phyloP scores from a whole-genome alignment of 176 grass and related monocot species.

The Dendrocalamus sinicus region DNA sequence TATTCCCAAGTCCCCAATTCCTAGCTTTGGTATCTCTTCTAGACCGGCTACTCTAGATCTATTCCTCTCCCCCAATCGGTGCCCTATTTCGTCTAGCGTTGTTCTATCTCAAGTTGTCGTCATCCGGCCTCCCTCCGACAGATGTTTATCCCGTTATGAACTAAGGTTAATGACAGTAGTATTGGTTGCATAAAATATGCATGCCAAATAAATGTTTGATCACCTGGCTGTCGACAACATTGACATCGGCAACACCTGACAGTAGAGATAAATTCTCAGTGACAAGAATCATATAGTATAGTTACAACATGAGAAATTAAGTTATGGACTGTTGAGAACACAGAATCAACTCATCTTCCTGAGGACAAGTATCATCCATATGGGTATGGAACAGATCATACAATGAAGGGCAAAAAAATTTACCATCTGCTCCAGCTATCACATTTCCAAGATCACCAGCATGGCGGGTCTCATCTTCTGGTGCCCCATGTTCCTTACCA shows the following conservation, averaged over 20 bases:
- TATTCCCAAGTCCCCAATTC: too few relatives aligned
- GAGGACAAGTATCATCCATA: neutral
- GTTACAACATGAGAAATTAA: neutral
- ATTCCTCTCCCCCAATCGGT: too few relatives aligned
- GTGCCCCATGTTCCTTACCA: slow-evolving; percentile 80
- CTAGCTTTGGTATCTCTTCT: too few relatives aligned
- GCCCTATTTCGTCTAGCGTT: too few relatives aligned
- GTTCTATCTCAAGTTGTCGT: too few relatives aligned
- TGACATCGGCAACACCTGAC: slow-evolving; percentile 47
- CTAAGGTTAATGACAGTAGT: too few relatives aligned
- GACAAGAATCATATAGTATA: neutral
- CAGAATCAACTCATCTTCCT: neutral
- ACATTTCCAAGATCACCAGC: slow-evolving; percentile 93
- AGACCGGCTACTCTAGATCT: too few relatives aligned
- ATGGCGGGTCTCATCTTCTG: slow-evolving; percentile 68
- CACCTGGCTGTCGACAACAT: slow-evolving; percentile 45
- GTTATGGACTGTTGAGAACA: neutral
- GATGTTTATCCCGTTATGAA: too few relatives aligned
- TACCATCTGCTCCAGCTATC: slow-evolving; percentile 71
- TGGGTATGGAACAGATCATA: neutral
- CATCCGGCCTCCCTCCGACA: too few relatives aligned
- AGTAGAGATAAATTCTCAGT: slow-evolving; percentile 27
- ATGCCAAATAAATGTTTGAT: neutral
- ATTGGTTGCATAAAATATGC: slow-evolving; percentile 7
- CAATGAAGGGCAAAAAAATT: neutral